Conservation (phyloP, 768 basidiomycete genomes). For the Suillus decipiens region DNA sequence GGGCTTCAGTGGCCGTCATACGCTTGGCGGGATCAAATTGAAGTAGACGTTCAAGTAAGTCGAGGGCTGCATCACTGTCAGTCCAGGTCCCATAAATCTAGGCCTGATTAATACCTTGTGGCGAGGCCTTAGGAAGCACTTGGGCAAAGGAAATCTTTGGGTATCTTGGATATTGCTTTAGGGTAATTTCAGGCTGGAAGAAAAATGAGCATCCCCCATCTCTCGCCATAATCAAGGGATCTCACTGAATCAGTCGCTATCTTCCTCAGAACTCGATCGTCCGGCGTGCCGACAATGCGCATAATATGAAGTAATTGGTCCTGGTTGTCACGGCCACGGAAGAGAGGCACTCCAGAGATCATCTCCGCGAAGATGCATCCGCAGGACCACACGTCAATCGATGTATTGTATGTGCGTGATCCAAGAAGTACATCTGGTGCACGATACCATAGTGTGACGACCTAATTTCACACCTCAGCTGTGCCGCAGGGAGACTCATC, state of each 20-base stretch:
- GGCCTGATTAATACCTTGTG: conserved; percentile 56
- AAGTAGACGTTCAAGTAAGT: conserved; percentile 90
- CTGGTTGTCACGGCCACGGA: conserved; percentile 95
- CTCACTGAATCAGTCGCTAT: conserved; percentile 88
- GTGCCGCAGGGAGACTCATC: neutral
- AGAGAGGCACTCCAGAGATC: conserved; percentile 96
- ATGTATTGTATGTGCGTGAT: conserved; percentile 95
- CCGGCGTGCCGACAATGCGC: conserved; percentile 94
- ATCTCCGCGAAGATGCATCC: conserved; percentile 99
- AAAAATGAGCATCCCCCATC: conserved; percentile 15
- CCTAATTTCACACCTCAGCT: conserved; percentile 46
- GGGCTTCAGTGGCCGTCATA: conserved; percentile 87
- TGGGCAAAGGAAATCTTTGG: conserved; percentile 81
- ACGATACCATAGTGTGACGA: conserved; percentile 98
- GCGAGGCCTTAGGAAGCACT: conserved; percentile 82
- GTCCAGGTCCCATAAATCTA: conserved; percentile 11
- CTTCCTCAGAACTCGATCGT: conserved; percentile 83
- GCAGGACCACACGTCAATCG: conserved; percentile 98
- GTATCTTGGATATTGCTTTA: conserved; percentile 87
- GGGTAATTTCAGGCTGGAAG: conserved; percentile 72
- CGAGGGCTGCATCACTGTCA: conserved; percentile 57
- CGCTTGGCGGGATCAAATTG: conserved; percentile 96
- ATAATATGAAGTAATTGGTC: conserved; percentile 98
- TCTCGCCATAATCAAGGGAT: conserved; percentile 1
- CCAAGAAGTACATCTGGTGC: conserved; percentile 98